These are phyloP conservation scores for Alisma plantagoaquatica DNA, from an alignment of 106 monocot species.

Conservation along the genomic window DNA sequence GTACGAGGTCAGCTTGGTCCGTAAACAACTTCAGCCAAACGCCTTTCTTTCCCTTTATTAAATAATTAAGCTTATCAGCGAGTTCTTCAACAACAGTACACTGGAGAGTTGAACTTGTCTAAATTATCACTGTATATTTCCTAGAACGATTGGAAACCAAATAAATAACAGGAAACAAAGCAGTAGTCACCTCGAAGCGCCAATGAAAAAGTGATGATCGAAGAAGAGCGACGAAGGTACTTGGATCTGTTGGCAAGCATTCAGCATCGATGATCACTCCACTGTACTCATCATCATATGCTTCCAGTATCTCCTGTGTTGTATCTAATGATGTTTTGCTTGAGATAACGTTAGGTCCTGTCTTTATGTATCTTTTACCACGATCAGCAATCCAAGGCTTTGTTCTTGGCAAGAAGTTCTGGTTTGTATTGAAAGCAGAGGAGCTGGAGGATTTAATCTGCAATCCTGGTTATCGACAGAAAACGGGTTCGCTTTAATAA, in stretches of 20 bases:
- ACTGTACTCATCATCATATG: conserved; percentile 73
- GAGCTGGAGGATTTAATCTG: too few species aligned
- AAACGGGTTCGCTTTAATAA: too few species aligned
- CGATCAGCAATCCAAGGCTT: background rate
- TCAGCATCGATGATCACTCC: conserved; percentile 55
- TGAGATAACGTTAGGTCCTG: conserved; percentile 28
- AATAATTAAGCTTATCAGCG: too few species aligned
- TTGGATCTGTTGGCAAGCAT: conserved; percentile 42
- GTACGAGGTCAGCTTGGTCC: conserved; percentile 67
- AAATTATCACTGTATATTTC: too few species aligned
- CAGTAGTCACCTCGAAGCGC: conserved; percentile 38
- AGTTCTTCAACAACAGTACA: too few species aligned
- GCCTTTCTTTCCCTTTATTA: conserved; percentile 63
- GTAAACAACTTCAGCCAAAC: conserved; percentile 68
- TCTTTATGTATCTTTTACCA: conserved; percentile 13
- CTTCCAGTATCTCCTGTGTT: conserved; percentile 39
- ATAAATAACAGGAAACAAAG: background rate
- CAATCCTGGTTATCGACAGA: too few species aligned
- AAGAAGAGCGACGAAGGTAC: conserved; percentile 42
- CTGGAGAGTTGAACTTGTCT: too few species aligned
- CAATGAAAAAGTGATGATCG: conserved; percentile 65
- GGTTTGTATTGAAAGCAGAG: too few species aligned
- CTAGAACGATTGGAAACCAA: too few species aligned
- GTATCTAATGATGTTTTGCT: conserved; percentile 18
- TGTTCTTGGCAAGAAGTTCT: too few species aligned